Evolutionary conservation across 441 rosid genomes (phyloP), one percentile per base, ranked within the genome.

Genomic region (Pelargonium australe): DNA sequence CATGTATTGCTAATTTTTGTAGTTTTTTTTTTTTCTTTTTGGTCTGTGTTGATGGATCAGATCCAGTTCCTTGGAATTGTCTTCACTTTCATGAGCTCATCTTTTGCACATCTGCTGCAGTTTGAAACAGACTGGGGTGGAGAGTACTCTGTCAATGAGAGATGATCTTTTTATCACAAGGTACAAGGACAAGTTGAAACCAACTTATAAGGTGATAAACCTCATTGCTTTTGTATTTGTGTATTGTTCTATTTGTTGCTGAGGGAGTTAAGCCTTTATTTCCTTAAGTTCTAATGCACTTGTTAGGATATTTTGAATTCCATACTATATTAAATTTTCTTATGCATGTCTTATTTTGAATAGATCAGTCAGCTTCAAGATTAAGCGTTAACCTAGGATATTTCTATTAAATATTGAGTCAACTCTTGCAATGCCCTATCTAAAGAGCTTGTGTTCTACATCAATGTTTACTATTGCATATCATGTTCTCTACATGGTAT

Each of bases 151-250:
- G 78, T 76, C 88, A 45, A 80, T 95, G 65, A 85, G 76, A 76
- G 92, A 95, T 58, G 99, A 95, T 45, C 86, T 90, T 72, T 75
- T 90, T 80, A 86, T 75, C 70, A 75, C 95, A 53, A 95, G 86
- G 82, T 95, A 88, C 87, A 95, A 95, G 86, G 97, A 85, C 85
- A 95, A 82, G 79, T 78, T 95, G 71, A 91, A 89, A 70, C 75
- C 76, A 66, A 76, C 96, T 11, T 90, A 90, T 69, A 95, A 95
- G 96, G 99, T 90, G 60, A 53, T 53, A 53, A 53, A 49, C n/a
- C 12, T 53, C 19, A 20, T 20, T 20, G 23, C 23, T 20, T 23
- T 53, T 53, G 5, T 53, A 5, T 53, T 53, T 53, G 60, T 53
- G n/a, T 16, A 12, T 53, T 53, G 60, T 53, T 53, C 16, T n/a